A percentile compares a stretch with the other conserved stretches of the same genome.
phyloP scores from a whole-genome alignment of 169 alveolate species.

The Plasmodium cynomolgi region DNA sequence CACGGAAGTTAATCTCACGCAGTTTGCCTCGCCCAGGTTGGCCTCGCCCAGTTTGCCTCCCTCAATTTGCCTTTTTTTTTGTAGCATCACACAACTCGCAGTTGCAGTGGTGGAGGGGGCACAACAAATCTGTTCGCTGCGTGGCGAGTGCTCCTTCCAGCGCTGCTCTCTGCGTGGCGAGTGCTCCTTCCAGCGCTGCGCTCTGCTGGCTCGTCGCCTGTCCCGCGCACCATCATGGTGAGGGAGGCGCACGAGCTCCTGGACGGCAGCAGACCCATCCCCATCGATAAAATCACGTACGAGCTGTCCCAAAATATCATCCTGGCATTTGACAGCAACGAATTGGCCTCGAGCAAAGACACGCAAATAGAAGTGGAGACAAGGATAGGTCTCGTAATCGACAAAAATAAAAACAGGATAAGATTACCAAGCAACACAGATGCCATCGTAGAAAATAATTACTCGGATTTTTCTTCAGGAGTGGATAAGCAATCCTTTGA shows the following conservation, averaged over 20 bases:
- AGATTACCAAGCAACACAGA: conserved; percentile 67
- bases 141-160: no score
- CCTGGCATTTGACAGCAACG: conserved; percentile 64
- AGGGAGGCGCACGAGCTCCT: conserved; percentile 74
- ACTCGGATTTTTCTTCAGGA: conserved; percentile 65
- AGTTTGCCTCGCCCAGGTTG: neutral
- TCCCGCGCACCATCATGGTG: conserved; percentile 17
- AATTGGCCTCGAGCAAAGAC: conserved; percentile 11
- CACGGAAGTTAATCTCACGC: neutral
- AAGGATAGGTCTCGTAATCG: conserved; percentile 53
- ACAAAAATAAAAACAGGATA: conserved; percentile 57
- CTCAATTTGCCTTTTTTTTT: neutral
- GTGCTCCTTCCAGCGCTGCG: no score
- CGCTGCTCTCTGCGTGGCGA: neutral
- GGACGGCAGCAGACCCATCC: conserved; percentile 75
- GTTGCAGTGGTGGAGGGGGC: neutral
- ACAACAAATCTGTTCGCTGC: neutral
- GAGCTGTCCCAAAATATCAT: conserved; percentile 68
- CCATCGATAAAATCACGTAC: conserved; percentile 62
- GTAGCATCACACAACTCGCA: neutral
- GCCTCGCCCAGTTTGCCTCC: no score
- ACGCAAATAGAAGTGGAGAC: conserved; percentile 61
- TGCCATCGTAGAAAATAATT: conserved; percentile 60
- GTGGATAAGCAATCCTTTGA: conserved; percentile 57
- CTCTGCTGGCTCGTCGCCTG: neutral